These are phyloP conservation scores for Withania somnifera DNA, from an alignment of 305 asterid genomes.

Conservation along the genomic window DNA sequence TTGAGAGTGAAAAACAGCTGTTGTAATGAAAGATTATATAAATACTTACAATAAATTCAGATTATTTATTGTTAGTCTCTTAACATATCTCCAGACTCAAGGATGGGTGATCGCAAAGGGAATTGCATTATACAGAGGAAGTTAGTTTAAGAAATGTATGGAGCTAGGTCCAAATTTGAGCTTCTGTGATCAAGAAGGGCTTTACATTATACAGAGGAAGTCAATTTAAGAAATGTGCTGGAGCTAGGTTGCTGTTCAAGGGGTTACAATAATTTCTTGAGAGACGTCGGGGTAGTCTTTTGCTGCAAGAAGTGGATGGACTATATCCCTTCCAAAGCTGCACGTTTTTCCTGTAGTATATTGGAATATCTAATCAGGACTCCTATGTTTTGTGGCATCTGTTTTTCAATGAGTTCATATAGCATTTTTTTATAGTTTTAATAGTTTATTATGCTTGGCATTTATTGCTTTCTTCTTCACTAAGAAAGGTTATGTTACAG, in stretches of 20 bases:
- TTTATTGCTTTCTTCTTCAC: background rate
- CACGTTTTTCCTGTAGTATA: background rate
- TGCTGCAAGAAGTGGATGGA: background rate
- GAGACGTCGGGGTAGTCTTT: background rate
- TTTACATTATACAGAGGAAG: background rate
- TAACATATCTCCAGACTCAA: background rate
- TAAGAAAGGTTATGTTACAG: background rate
- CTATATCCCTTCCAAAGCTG: background rate
- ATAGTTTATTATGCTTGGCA: background rate
- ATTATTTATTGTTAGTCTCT: background rate
- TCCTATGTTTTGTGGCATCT: background rate
- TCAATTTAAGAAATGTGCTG: background rate
- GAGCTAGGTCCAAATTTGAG: too few relatives aligned
- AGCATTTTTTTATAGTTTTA: background rate
- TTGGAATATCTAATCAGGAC: background rate
- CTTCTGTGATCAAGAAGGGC: background rate
- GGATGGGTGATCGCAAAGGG: background rate
- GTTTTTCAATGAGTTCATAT: background rate
- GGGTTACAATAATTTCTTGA: background rate
- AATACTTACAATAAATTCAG: background rate
- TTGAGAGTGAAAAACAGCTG: background rate
- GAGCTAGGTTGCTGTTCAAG: background rate
- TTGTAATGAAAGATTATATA: background rate
- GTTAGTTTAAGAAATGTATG: background rate
- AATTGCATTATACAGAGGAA: background rate